phyloP scores from a whole-genome alignment of 148 eudicot genomes.

The Oxyria digyna region DNA sequence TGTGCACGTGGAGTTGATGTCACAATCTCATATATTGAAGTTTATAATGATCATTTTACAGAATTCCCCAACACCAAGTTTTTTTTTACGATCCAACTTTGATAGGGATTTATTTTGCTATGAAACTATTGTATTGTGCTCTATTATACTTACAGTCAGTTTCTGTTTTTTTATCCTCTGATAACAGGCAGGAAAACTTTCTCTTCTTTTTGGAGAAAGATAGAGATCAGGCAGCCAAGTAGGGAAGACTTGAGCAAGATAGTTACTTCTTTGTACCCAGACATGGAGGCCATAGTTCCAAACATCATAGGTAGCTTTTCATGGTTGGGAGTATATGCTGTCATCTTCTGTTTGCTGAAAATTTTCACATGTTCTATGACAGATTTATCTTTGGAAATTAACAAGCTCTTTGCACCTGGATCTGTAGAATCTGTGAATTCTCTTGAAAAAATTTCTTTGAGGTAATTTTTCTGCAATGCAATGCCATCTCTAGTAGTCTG shows the following conservation, averaged over 20 bases:
- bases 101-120: background rate
- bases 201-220: slow-evolving; percentile 81
- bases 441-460: background rate
- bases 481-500: background rate
- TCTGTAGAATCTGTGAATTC: slow-evolving; percentile 1
- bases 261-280: slow-evolving; percentile 56
- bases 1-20: background rate
- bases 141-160: background rate
- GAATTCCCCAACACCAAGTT: too few relatives aligned
- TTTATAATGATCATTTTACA: too few relatives aligned
- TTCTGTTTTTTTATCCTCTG: background rate
- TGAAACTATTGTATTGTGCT: too few relatives aligned
- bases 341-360: background rate
- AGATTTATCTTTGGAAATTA: background rate
- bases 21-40: too few relatives aligned
- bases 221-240: slow-evolving; percentile 49
- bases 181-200: slow-evolving; percentile 43
- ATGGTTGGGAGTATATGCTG: background rate
- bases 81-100: background rate
- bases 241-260: slow-evolving; percentile 43
- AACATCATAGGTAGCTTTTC: slow-evolving; percentile 48
- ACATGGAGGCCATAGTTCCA: slow-evolving; percentile 46
- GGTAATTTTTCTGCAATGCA: slow-evolving; percentile 1
- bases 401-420: background rate
- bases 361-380: background rate